Evolutionary conservation across 345 rosid genomes (phyloP).

Genomic region (Eucalyptus paniculata): DNA sequence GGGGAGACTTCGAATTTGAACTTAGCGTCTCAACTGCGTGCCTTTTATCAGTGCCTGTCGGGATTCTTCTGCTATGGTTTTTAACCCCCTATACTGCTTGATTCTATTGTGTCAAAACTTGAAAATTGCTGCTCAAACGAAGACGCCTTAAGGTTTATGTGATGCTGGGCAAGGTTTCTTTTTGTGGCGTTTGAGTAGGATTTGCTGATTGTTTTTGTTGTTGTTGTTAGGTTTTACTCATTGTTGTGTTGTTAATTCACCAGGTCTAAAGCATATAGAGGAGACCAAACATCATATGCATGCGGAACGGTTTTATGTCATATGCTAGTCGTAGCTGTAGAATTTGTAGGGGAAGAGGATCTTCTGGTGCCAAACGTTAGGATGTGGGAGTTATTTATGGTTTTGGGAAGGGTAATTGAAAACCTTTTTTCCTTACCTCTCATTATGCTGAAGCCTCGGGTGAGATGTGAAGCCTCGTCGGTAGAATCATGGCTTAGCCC

Average conservation of each 20-base stretch:
- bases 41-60: not conserved
- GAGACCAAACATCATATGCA: not conserved
- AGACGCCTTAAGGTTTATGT: not conserved
- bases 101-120: not conserved
- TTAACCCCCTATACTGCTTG: not conserved
- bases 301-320: fast-evolving
- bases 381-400: not conserved
- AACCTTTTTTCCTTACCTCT: not conserved
- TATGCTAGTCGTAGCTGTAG: not conserved
- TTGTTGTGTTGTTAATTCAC: not conserved
- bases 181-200: not conserved
- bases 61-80: not conserved
- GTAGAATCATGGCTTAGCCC: not conserved
- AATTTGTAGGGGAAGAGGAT: not conserved
- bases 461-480: not conserved
- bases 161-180: not conserved
- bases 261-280: not conserved
- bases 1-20: not conserved
- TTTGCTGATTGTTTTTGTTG: not conserved
- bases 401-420: not conserved
- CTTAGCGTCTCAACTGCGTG: not conserved
- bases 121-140: not conserved
- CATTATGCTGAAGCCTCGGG: not conserved
- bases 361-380: not conserved
- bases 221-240: not conserved